Conservation (phyloP, 176 grass and related monocot genomes). For the Tillandsia leiboldiana region DNA sequence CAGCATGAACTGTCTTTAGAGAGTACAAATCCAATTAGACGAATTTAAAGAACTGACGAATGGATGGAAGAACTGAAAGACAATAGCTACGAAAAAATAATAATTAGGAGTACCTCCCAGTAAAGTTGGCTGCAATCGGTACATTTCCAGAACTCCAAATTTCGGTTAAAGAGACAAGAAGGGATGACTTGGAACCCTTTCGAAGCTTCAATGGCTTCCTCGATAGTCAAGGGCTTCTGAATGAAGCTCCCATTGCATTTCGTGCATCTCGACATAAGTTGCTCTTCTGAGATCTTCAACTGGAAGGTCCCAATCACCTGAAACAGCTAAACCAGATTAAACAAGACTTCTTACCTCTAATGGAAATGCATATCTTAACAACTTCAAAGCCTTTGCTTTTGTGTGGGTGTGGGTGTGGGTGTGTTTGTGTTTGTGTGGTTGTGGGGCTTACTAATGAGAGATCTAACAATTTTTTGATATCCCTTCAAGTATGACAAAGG, state of each 20-base stretch:
- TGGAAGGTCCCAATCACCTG: conserved; percentile 86
- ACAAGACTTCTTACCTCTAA: not conserved
- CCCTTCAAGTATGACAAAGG: not conserved
- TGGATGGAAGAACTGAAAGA: not conserved
- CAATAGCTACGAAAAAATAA: not conserved
- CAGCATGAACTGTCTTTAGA: not conserved
- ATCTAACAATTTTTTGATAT: not conserved
- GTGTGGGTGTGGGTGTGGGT: not conserved
- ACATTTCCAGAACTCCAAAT: conserved; percentile 97
- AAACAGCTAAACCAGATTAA: conserved; percentile 23
- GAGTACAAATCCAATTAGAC: not conserved
- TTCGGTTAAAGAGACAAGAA: conserved; percentile 63
- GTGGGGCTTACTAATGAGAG: too few relatives aligned
- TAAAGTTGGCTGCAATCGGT: conserved; percentile 86
- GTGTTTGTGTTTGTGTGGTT: not conserved
- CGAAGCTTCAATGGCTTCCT: conserved; percentile 80
- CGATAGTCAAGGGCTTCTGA: conserved; percentile 72
- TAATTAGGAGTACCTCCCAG: conserved; percentile 67
- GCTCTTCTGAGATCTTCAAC: conserved; percentile 79
- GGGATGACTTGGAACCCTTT: conserved; percentile 96
- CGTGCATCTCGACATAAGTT: conserved; percentile 93
- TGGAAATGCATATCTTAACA: not conserved
- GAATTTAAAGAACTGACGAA: conserved; percentile 9
- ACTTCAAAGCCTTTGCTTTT: not conserved
- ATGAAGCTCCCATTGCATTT: conserved; percentile 98